Base-by-base conservation (phyloP, 441 rosid species). In the Aleurites moluccanus region DNA sequence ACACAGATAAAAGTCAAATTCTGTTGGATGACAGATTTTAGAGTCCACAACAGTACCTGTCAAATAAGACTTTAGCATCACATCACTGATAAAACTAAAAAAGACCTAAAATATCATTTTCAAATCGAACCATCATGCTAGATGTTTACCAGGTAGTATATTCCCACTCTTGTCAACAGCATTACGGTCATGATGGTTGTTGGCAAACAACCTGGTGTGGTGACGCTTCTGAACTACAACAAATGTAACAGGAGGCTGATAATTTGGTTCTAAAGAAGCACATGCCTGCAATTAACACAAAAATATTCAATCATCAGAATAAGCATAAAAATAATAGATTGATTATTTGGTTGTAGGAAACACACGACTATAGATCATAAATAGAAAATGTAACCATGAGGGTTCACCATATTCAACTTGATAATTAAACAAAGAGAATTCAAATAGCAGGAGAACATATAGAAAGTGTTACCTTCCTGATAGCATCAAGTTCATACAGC, bases 211-310 rank as follows among this genome's bases (percentile, higher is more conserved):
- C 83, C 99, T 90, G 8, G 99, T 96, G 81, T 96, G 99, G 72
- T 93, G 99, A 63, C 98, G 97, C 87, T 93, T 96, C 85, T 96
- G 99, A 80, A 96, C 99, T 78, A 96, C 99, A 62, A 93, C 97
- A 83, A 96, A 96, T 16, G 99, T 96, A 55, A 93, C 97, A 0
- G 97, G 92, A 72, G 99, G 99, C 90, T 96, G 97, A 87, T 96
- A 96, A 73, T 89, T 90, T 52, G 97, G 91, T 83, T 90, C 96
- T 78, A 93, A 81, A 55, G 96, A 87, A 62, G 94, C 95, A 65
- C 97, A 96, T 0, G 99, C 99, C 99, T 93, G 80, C 68, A 73
- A 73, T 56, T 8, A 59, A n/a, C n/a, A n/a, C n/a, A n/a, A n/a
- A 66, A 35, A 45, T 33, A 42, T 44, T 8, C 35, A 53, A 44